Conservation (phyloP, 140 eudicot genomes). For the Oenanthe javanica region DNA sequence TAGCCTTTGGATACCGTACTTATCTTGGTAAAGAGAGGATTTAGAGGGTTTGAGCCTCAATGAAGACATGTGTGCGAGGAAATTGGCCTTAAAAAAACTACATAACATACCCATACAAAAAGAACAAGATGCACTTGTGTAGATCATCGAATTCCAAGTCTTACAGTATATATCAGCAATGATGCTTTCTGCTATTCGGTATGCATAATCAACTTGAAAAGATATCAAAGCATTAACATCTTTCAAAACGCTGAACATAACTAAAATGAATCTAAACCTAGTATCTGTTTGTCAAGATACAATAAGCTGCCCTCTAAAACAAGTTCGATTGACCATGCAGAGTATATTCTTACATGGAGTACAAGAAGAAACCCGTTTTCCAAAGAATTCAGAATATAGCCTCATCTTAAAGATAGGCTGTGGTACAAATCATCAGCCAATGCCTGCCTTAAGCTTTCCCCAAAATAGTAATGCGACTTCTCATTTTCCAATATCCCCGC, state of each 20-base stretch:
- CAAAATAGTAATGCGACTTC: slow-evolving; percentile 64
- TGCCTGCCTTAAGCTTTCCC: slow-evolving; percentile 73
- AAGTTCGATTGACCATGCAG: slow-evolving; percentile 19
- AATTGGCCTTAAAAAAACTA: too few relatives aligned
- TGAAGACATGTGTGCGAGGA: too few relatives aligned
- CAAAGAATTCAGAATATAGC: not conserved
- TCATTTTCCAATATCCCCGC: slow-evolving; percentile 18
- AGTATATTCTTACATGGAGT: slow-evolving; percentile 8
- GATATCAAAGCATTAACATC: too few relatives aligned
- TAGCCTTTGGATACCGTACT: too few relatives aligned
- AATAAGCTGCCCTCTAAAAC: slow-evolving; percentile 20
- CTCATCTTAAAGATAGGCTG: slow-evolving; percentile 83
- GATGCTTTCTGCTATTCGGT: not conserved
- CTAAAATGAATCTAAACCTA: not conserved
- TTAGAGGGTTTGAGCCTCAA: too few relatives aligned
- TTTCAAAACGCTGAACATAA: too few relatives aligned
- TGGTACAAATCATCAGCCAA: slow-evolving; percentile 95
- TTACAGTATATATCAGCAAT: not conserved
- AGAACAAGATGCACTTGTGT: too few relatives aligned
- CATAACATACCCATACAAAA: too few relatives aligned
- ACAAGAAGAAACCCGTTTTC: not conserved
- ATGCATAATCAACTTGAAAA: not conserved
- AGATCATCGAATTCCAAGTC: not conserved
- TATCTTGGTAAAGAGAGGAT: too few relatives aligned
- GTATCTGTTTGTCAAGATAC: slow-evolving; percentile 14